These are phyloP conservation scores for Barbatosphaeria neglecta DNA, from an alignment of 495 filamentous ascomycete species.

Conservation along the genomic window DNA sequence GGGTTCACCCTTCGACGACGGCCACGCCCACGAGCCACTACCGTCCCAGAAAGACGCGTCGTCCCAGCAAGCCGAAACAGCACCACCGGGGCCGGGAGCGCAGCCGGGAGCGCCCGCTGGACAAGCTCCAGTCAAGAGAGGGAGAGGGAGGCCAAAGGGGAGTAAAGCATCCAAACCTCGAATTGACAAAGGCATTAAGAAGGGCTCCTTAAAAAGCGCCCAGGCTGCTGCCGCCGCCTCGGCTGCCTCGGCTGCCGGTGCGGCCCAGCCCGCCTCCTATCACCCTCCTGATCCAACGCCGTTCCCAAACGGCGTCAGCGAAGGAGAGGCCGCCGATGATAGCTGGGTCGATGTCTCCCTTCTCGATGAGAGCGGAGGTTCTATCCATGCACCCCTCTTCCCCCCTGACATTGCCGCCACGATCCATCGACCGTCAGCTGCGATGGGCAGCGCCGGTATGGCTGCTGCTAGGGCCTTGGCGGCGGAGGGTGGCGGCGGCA, in stretches of 20 bases:
- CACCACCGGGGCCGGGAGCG: not conserved
- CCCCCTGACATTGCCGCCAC: not conserved
- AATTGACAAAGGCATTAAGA: conserved; percentile 39
- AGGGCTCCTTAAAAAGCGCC: conserved; percentile 16
- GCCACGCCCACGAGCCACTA: no score
- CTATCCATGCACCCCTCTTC: not conserved
- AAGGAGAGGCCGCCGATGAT: not conserved
- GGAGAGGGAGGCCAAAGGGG: conserved; percentile 39
- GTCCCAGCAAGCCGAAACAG: no score
- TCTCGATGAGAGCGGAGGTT: conserved; percentile 12
- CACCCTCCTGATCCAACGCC: not conserved
- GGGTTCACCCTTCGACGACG: no score
- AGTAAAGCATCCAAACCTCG: conserved; percentile 38
- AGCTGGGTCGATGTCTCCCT: conserved; percentile 21
- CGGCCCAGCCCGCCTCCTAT: no score
- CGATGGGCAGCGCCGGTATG: not conserved
- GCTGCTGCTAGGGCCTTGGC: conserved; percentile 10
- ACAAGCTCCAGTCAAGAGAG: conserved; percentile 19
- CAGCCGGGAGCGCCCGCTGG: conserved; percentile 4
- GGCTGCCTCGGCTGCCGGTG: not conserved
- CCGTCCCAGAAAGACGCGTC: no score
- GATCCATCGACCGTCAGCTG: not conserved
- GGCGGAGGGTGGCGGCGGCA: not conserved
- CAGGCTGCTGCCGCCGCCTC: not conserved
- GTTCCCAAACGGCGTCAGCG: not conserved